Conservation (phyloP, 2,329 filamentous ascomycete genomes). For the Nothopassalora personata region DNA sequence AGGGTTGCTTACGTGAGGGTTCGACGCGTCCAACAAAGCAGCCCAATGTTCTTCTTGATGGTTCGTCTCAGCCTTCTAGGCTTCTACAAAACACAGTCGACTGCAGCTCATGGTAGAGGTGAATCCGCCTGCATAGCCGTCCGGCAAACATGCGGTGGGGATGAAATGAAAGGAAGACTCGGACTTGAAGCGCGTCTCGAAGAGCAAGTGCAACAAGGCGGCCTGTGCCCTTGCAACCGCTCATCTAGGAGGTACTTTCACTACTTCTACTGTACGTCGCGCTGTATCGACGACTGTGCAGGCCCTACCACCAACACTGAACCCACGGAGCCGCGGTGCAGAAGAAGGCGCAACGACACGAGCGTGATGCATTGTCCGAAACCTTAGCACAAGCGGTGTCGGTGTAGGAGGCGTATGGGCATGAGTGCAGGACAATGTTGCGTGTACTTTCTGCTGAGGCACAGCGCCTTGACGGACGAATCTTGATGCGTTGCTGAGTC, state of each 20-base stretch:
- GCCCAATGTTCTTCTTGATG: too few species aligned
- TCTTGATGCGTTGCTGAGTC: slow-evolving; percentile 31
- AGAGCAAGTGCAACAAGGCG: not conserved
- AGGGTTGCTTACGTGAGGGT: too few species aligned
- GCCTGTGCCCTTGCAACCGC: too few species aligned
- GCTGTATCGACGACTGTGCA: not conserved
- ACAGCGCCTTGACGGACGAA: not conserved
- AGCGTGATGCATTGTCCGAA: not conserved
- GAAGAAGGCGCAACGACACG: not conserved
- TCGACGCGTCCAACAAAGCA: too few species aligned
- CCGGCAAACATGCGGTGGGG: not conserved
- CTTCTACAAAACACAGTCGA: not conserved
- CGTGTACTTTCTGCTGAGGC: not conserved
- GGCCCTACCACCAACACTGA: not conserved
- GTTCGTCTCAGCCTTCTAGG: too few species aligned
- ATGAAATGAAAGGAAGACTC: not conserved
- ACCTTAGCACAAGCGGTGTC: not conserved
- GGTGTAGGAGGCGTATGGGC: not conserved
- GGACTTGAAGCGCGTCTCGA: too few species aligned
- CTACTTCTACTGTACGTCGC: too few species aligned
- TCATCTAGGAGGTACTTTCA: too few species aligned
- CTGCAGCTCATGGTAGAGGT: not conserved
- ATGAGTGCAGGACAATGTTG: not conserved
- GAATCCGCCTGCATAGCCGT: not conserved
- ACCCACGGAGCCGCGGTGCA: not conserved